Conservation (phyloP, 805 yeast species). For the Starmera pachycereana region DNA sequence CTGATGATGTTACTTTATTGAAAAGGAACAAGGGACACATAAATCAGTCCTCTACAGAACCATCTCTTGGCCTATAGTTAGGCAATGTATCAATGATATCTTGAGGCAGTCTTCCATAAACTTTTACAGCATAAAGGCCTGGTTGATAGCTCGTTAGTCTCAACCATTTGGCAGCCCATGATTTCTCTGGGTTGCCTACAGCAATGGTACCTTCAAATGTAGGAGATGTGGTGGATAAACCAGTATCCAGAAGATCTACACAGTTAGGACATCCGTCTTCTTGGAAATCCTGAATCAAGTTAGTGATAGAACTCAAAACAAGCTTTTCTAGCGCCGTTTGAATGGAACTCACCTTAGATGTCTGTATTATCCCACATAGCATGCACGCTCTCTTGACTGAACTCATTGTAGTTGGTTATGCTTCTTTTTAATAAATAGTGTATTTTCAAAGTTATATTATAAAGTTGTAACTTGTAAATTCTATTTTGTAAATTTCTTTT, state of each 20-base stretch:
- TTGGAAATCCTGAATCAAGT: conserved; percentile 27
- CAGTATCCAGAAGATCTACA: conserved; percentile 78
- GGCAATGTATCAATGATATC: conserved; percentile 70
- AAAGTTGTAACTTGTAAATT: no score
- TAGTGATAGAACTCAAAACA: conserved; percentile 27
- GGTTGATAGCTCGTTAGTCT: conserved; percentile 82
- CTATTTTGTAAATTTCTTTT: no score
- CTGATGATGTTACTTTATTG: neutral
- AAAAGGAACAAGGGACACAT: no score
- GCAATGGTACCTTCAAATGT: conserved; percentile 94
- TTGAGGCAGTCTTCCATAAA: conserved; percentile 83
- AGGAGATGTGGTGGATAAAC: conserved; percentile 86
- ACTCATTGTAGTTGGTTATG: no score
- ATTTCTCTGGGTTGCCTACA: conserved; percentile 67
- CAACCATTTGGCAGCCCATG: conserved; percentile 97
- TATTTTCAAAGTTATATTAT: no score
- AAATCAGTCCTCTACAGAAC: conserved; percentile 58
- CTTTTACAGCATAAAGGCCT: conserved; percentile 90
- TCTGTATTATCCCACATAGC: conserved; percentile 90
- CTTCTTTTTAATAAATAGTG: no score
- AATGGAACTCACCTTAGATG: conserved; percentile 42
- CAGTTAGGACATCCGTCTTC: conserved; percentile 94
- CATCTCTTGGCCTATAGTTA: conserved; percentile 90
- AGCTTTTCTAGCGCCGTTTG: neutral
- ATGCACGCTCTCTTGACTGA: conserved; percentile 67